Conservation (phyloP, 345 rosid species). For the Kandelia obovata region DNA sequence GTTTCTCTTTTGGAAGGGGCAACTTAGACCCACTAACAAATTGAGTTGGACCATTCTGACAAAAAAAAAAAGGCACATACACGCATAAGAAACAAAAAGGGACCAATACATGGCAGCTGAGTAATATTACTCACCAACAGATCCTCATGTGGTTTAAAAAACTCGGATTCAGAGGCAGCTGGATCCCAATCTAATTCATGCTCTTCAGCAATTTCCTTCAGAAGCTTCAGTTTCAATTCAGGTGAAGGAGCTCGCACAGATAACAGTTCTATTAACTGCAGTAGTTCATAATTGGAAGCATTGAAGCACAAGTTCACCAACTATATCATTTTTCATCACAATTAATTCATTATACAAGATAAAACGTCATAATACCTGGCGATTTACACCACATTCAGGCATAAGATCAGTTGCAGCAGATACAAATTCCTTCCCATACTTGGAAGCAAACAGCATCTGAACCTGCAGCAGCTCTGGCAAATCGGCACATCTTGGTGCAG, state of each 20-base stretch:
- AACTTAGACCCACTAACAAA: slow-evolving; percentile 67
- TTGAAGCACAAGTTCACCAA: background rate
- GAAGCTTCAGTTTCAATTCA: slow-evolving; percentile 71
- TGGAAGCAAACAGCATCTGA: slow-evolving; percentile 71
- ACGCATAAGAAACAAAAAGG: slow-evolving; percentile 23
- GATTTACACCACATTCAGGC: slow-evolving; percentile 96
- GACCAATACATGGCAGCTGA: slow-evolving; percentile 4
- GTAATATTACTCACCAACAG: slow-evolving; percentile 55
- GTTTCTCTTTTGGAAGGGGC: slow-evolving; percentile 69
- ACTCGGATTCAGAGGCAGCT: slow-evolving; percentile 73
- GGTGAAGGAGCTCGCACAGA: slow-evolving; percentile 87
- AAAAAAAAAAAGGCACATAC: slow-evolving; percentile 3
- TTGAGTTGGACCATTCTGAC: slow-evolving; percentile 74
- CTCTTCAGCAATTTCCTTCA: slow-evolving; percentile 95
- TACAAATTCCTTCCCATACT: slow-evolving; percentile 88
- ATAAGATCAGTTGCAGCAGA: slow-evolving; percentile 89
- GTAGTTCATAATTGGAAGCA: slow-evolving; percentile 9
- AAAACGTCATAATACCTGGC: slow-evolving; percentile 54
- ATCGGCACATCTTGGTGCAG: slow-evolving; percentile 98
- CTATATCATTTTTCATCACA: background rate
- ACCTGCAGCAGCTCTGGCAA: slow-evolving; percentile 87
- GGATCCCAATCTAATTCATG: slow-evolving; percentile 95
- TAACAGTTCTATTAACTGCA: slow-evolving; percentile 81
- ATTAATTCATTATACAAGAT: slow-evolving; percentile 5
- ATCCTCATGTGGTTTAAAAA: slow-evolving; percentile 81